phyloP scores from a whole-genome alignment of 2,329 filamentous ascomycete species.

The Fusarium hainanense region DNA sequence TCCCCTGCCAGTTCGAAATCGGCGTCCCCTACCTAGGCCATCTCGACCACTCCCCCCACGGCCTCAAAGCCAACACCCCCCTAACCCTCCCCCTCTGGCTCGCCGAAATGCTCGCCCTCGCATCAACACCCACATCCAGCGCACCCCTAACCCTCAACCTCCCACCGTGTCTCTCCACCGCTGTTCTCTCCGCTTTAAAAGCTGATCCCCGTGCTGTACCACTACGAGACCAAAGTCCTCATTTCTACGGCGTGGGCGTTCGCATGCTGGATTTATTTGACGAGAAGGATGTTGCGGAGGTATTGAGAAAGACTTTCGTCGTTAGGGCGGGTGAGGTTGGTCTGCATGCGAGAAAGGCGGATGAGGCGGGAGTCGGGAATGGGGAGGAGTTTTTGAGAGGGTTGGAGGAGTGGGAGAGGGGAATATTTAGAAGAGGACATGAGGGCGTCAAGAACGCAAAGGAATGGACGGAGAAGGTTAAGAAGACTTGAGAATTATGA shows the following conservation, averaged over 20 bases:
- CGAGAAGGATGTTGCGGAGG: conserved; percentile 78
- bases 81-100: conserved; percentile 93
- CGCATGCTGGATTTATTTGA: conserved; percentile 92
- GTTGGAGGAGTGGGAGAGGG: conserved; percentile 89
- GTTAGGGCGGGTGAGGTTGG: conserved; percentile 83
- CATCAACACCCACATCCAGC: conserved; percentile 60
- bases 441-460: conserved; percentile 77
- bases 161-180: conserved; percentile 78
- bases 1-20: conserved; percentile 94
- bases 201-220: conserved; percentile 90
- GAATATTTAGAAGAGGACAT: conserved; percentile 78
- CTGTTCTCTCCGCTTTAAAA: conserved; percentile 89
- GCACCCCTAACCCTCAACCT: conserved; percentile 84
- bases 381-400: conserved; percentile 86
- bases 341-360: conserved; percentile 88
- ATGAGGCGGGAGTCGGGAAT: conserved; percentile 68
- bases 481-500: conserved; percentile 44
- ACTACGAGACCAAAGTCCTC: conserved; percentile 81
- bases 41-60: conserved; percentile 81
- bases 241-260: conserved; percentile 89
- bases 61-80: conserved; percentile 83
- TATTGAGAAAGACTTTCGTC: conserved; percentile 83
- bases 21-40: conserved; percentile 88
- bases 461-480: conserved; percentile 74
- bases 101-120: conserved; percentile 89